Evolutionary conservation across 192 early-diverging fungal species (phyloP), one percentile per base, ranked within the genome.

Genomic region (Coemansia sp.): DNA sequence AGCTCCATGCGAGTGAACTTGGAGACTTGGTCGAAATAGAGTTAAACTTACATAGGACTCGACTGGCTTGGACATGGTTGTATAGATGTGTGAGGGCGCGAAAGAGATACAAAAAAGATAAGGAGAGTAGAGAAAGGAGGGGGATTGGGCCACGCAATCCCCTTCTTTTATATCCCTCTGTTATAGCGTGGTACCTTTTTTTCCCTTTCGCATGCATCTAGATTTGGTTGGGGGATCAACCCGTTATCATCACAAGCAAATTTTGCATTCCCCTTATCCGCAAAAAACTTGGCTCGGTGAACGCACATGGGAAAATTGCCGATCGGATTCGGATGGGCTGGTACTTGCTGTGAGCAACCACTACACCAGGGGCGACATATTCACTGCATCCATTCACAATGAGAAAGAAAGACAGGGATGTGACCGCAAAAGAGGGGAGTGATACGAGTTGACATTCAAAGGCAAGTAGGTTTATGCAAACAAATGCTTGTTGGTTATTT

Each of bases 31-130:
- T 34, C 21, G 8, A 16, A 37, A 16, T 10, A 33, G 14, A 29
- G 13, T 11, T 29, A 56, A 27, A 79, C 77, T 70, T 79, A 79
- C 77, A 53, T 74, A 79, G 16, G 69, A 61, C 61, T 81, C 79
- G 66, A 81, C 79, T 13, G 79, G 60, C 41, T 59, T 66, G 73
- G 74, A 50, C 79, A 81, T 81, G 51, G 33, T 67, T 63, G 36
- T 34, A 27, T 31, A 27, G 46, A 5, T 40, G 39, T 51, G 5
- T 62, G 24, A 31, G 5, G 24, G n/a, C 17, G 17, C 21, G 7
- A 36, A 37, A 36, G 6, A 19, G 5, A 42, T 10, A 59, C 1
- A 40, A 17, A 33, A 35, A n/a, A 42, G 53, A 17, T 37, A 48
- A 56, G 53, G 53, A 33, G 53, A 4, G 33, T 6, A 34, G 29